Conservation (phyloP, 352 stramenopile genomes). For the Globisporangium solare region DNA sequence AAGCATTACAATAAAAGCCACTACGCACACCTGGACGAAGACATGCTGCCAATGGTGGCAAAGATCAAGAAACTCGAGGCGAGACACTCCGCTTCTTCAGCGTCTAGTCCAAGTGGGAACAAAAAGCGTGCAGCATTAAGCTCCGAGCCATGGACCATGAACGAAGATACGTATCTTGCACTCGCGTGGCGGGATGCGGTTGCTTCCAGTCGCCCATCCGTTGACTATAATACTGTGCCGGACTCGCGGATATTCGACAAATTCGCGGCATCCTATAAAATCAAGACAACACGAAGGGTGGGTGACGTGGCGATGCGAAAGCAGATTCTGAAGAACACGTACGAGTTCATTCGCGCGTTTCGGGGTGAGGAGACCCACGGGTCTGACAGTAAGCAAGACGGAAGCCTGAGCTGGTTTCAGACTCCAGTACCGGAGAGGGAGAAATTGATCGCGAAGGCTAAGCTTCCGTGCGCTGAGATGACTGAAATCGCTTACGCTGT, state of each 20-base stretch:
- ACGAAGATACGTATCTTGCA: no score
- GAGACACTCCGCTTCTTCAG: no score
- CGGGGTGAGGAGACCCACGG: background rate
- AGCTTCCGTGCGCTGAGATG: slow-evolving; percentile 9
- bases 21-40: slow-evolving; percentile 6
- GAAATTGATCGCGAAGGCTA: slow-evolving; percentile 1
- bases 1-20: slow-evolving; percentile 11
- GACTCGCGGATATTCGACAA: slow-evolving; percentile 5
- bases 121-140: no score
- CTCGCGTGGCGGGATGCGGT: no score
- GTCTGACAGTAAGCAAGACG: no score
- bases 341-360: slow-evolving; percentile 3
- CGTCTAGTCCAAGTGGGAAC: no score
- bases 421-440: slow-evolving; percentile 8
- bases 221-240: no score
- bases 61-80: slow-evolving; percentile 1
- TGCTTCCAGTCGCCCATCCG: no score
- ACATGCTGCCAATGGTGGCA: slow-evolving; percentile 9
- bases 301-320: background rate
- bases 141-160: no score
- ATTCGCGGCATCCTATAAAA: slow-evolving; percentile 9
- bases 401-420: slow-evolving; percentile 6
- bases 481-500: slow-evolving; percentile 4
- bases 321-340: slow-evolving; percentile 4
- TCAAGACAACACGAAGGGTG: slow-evolving; percentile 1